Conservation (phyloP, 352 stramenopile species). For the Phytophthora quininea region DNA sequence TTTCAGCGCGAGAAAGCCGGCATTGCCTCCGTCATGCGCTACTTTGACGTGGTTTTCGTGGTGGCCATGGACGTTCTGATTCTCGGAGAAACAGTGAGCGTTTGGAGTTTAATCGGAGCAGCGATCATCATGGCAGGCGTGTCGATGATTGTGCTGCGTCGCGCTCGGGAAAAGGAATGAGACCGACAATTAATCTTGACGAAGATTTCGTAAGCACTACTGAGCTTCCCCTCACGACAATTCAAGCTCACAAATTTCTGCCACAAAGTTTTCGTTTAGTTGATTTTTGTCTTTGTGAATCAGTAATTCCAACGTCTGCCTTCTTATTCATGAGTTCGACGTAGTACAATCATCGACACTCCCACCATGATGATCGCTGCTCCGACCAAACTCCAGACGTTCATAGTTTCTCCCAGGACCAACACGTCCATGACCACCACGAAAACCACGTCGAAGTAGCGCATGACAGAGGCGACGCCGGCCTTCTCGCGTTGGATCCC, state of each 20-base stretch:
- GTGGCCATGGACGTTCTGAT: constrained; percentile 56
- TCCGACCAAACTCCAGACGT: constrained; percentile 33
- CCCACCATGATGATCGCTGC: constrained; percentile 40
- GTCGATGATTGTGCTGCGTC: constrained; percentile 53
- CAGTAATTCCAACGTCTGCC: not conserved
- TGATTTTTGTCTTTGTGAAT: too few relatives aligned
- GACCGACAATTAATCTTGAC: too few relatives aligned
- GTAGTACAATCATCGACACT: constrained; percentile 36
- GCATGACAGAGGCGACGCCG: constrained; percentile 44
- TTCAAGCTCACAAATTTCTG: too few relatives aligned
- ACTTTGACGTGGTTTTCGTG: constrained; percentile 78
- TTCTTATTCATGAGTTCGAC: constrained; percentile 6
- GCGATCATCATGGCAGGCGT: constrained; percentile 56
- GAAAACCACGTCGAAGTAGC: constrained; percentile 51
- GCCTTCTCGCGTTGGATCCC: constrained; percentile 51
- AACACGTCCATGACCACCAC: constrained; percentile 45
- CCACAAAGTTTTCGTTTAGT: too few relatives aligned
- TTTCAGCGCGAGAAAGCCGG: constrained; percentile 66
- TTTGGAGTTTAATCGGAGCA: constrained; percentile 58
- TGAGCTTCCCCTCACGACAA: too few relatives aligned
- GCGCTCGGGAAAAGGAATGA: constrained; percentile 28
- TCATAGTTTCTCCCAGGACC: constrained; percentile 34
- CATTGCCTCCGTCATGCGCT: constrained; percentile 71
- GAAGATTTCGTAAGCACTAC: too few relatives aligned
- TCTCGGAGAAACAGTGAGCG: constrained; percentile 53